A percentile compares a stretch with the other conserved stretches of the same genome.
These are phyloP conservation scores for Kluyveromyces sp. DNA, from an alignment of 1,139 yeast genomes.

Conservation along the genomic window DNA sequence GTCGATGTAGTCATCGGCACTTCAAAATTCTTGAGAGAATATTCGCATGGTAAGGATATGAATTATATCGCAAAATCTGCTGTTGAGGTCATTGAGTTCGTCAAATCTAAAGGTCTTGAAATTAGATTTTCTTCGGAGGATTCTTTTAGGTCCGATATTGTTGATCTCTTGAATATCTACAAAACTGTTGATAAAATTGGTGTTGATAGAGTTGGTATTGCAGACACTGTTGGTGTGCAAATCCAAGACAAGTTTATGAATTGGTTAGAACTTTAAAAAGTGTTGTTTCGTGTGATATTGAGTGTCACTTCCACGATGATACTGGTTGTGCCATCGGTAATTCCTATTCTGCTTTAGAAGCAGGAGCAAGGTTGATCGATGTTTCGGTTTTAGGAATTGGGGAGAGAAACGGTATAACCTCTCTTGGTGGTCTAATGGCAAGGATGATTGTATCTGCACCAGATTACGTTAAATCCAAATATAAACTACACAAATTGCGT, in stretches of 20 bases:
- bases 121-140: slow-evolving; percentile 46
- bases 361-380: slow-evolving; percentile 88
- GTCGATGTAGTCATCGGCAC: slow-evolving; percentile 96
- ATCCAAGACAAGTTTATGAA: slow-evolving; percentile 95
- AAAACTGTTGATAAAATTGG: slow-evolving; percentile 94
- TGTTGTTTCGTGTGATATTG: slow-evolving; percentile 89
- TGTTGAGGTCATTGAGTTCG: slow-evolving; percentile 88
- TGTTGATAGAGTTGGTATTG: slow-evolving; percentile 94
- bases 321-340: slow-evolving; percentile 97
- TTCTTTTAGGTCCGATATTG: slow-evolving; percentile 61
- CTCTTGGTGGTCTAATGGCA: slow-evolving; percentile 94
- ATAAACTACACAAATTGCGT: slow-evolving; percentile 85
- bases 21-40: slow-evolving; percentile 83
- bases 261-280: slow-evolving; percentile 82
- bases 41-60: slow-evolving; percentile 95
- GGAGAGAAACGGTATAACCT: slow-evolving; percentile 94
- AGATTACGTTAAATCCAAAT: slow-evolving; percentile 84
- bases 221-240: slow-evolving; percentile 98
- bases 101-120: slow-evolving; percentile 85
- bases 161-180: slow-evolving; percentile 84
- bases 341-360: slow-evolving; percentile 93
- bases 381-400: slow-evolving; percentile 93
- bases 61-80: slow-evolving; percentile 90
- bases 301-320: slow-evolving; percentile 95
- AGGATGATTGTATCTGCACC: slow-evolving; percentile 97